Evolutionary conservation across 2,329 filamentous ascomycete genomes (phyloP).

Genomic region (Phialophora expanda): DNA sequence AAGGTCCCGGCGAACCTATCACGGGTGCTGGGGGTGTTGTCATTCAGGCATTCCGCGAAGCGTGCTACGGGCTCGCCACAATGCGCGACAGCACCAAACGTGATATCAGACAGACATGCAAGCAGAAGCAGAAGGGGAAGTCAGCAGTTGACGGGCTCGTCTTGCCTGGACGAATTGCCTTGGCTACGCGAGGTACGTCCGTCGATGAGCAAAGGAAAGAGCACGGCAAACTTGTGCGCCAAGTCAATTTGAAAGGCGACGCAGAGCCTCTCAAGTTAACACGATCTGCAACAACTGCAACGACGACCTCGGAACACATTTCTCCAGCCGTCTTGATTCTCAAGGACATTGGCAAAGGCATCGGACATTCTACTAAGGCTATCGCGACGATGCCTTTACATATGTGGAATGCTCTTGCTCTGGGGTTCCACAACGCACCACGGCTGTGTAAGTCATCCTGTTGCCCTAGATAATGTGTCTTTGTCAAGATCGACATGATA

Average conservation of each 20-base stretch:
- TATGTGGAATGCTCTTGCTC: slow-evolving; percentile 56
- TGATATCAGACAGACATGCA: slow-evolving; percentile 54
- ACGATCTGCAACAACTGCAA: slow-evolving; percentile 24
- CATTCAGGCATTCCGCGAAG: slow-evolving; percentile 52
- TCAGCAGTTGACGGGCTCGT: slow-evolving; percentile 29
- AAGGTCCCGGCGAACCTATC: slow-evolving; percentile 60
- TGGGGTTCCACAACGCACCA: slow-evolving; percentile 61
- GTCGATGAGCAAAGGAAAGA: slow-evolving; percentile 28
- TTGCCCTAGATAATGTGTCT: too few species aligned
- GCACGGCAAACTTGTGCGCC: slow-evolving; percentile 16
- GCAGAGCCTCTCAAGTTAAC: slow-evolving; percentile 33
- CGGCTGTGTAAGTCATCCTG: slow-evolving; percentile 47
- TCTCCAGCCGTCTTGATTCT: slow-evolving; percentile 30
- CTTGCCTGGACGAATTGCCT: slow-evolving; percentile 35
- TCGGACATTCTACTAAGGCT: slow-evolving; percentile 36
- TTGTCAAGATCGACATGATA: neutral
- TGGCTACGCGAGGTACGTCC: slow-evolving; percentile 31
- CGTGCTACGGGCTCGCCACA: slow-evolving; percentile 56
- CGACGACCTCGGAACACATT: slow-evolving; percentile 18
- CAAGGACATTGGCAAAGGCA: slow-evolving; percentile 36
- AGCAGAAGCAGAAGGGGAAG: slow-evolving; percentile 43
- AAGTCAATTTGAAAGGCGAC: slow-evolving; percentile 35
- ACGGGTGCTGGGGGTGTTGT: slow-evolving; percentile 56
- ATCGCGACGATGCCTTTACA: slow-evolving; percentile 51
- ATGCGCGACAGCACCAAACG: slow-evolving; percentile 56